Percentiles rank a stretch among this genome's conserved stretches.
Evolutionary conservation across 2,329 filamentous ascomycete genomes (phyloP).

Genomic region (Arthrinium phaeospermum): DNA sequence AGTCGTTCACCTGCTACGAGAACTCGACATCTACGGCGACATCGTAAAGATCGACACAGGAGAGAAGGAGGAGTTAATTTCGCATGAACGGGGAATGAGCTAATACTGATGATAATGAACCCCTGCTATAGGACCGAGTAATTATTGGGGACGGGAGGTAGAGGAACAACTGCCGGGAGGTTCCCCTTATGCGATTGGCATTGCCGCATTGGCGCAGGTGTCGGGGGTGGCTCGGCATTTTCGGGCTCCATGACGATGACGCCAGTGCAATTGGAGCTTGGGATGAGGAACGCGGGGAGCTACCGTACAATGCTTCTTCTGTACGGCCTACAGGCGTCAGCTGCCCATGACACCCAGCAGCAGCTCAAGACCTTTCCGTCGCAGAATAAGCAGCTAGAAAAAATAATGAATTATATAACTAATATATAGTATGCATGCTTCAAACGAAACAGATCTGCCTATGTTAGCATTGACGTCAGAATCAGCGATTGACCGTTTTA

Average conservation of each 20-base stretch:
- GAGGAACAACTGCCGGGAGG: neutral
- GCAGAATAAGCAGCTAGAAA: too few species aligned
- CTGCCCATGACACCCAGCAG: neutral
- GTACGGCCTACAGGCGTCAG: neutral
- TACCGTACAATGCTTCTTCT: neutral
- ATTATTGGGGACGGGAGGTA: neutral
- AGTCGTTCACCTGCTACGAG: slow-evolving; percentile 44
- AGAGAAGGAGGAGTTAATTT: neutral
- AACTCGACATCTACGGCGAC: slow-evolving; percentile 34
- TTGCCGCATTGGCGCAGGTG: neutral
- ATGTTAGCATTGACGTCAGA: too few species aligned
- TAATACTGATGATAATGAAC: neutral
- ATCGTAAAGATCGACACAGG: slow-evolving; percentile 12
- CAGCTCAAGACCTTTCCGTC: neutral
- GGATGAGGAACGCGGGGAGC: neutral
- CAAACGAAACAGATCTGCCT: too few species aligned
- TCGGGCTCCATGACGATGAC: slow-evolving; percentile 1
- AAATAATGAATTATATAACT: too few species aligned
- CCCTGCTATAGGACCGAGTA: neutral
- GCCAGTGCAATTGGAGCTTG: slow-evolving; percentile 6
- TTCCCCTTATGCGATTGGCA: neutral
- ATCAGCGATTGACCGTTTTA: neutral
- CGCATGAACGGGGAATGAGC: neutral
- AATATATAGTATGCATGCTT: too few species aligned
- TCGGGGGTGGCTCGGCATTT: slow-evolving; percentile 5